These are phyloP conservation scores for Stephanodiscus minutulus DNA, from an alignment of 108 stramenopile species.

Conservation along the genomic window DNA sequence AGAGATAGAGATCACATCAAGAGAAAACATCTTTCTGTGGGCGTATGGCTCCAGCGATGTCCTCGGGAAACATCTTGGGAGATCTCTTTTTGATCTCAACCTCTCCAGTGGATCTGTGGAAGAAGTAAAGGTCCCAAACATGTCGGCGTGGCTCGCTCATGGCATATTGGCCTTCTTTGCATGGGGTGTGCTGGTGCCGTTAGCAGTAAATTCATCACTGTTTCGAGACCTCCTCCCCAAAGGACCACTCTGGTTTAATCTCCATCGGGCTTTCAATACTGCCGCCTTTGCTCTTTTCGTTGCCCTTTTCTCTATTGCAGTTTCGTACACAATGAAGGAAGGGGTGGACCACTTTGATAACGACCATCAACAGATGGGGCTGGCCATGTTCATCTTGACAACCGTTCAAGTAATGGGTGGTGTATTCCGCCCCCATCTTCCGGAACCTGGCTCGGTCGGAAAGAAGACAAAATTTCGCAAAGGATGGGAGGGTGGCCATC, in stretches of 20 bases:
- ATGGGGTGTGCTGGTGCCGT: conserved; percentile 64
- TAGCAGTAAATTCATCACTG: conserved; percentile 60
- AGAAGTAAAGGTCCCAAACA: conserved; percentile 9
- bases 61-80: conserved; percentile 22
- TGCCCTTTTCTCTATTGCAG: conserved; percentile 35
- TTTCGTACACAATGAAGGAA: conserved; percentile 23
- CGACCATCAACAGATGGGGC: conserved; percentile 39
- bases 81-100: conserved; percentile 10
- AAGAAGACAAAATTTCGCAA: conserved; percentile 28
- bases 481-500: conserved; percentile 32
- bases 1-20: conserved; percentile 53
- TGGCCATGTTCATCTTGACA: conserved; percentile 46
- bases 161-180: conserved; percentile 65
- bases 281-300: conserved; percentile 23
- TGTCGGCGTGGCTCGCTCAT: conserved; percentile 61
- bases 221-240: conserved; percentile 42
- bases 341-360: conserved; percentile 20
- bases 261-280: conserved; percentile 40
- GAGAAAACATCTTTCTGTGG: conserved; percentile 56
- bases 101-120: conserved; percentile 22
- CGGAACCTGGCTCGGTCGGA: conserved; percentile 25
- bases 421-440: conserved; percentile 42
- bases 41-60: conserved; percentile 52
- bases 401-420: conserved; percentile 45
- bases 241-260: conserved; percentile 32